Percentiles rank a stretch among this genome's conserved stretches.
These are phyloP conservation scores for Chaetomium fimeti DNA, from an alignment of 495 filamentous ascomycete species.

Conservation along the genomic window DNA sequence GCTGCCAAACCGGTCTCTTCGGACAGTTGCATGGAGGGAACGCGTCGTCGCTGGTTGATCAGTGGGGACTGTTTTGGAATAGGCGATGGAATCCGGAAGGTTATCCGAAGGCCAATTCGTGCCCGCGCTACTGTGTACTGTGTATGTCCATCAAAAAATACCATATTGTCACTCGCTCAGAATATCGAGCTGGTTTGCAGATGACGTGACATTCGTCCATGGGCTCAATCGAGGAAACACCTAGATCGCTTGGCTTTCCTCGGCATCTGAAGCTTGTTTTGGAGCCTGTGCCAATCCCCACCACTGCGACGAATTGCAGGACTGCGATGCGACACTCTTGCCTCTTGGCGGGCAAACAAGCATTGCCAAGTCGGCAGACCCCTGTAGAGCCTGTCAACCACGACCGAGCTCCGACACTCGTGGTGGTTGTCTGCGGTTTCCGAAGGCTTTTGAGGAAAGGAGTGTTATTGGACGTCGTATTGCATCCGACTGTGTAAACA, in stretches of 20 bases:
- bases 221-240: not conserved
- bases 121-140: too few species aligned
- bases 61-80: not conserved
- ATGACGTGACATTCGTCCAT: not conserved
- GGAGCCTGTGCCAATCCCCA: not conserved
- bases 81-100: not conserved
- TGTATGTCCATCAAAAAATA: too few species aligned
- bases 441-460: too few species aligned
- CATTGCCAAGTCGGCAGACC: constrained; percentile 15
- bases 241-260: constrained; percentile 13
- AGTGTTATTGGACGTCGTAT: too few species aligned
- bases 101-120: not conserved
- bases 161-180: not conserved
- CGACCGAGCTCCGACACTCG: not conserved
- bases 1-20: not conserved
- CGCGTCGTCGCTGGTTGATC: not conserved
- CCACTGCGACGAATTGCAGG: constrained; percentile 4
- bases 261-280: constrained; percentile 21
- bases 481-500: too few species aligned
- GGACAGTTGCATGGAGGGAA: not conserved
- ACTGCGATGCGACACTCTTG: not conserved
- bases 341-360: constrained; percentile 16
- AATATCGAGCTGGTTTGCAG: not conserved
- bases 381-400: not conserved
- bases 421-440: not conserved